Base-by-base conservation (phyloP, 345 rosid species). In the Crucihimalaya himalaica region DNA sequence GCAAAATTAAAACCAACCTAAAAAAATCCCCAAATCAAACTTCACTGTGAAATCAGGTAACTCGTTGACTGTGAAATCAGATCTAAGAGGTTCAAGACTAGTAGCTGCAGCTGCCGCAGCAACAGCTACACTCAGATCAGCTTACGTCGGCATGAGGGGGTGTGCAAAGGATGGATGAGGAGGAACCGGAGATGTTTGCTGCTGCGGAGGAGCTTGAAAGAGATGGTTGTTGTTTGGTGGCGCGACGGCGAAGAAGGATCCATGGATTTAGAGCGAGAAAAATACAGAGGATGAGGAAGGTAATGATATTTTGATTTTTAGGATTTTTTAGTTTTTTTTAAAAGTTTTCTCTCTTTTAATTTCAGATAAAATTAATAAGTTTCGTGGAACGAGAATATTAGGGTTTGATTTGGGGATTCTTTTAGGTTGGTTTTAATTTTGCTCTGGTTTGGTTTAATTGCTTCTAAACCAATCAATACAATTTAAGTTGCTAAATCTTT, bases 81-180 rank as follows among this genome's bases (percentile, higher is more conserved):
- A 80, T 80, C 82, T 83, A 59, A 77, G 66, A 39, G 52, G 72
- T 34, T 77, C 80, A 25, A 65, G 11, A 51, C 58, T 70, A 61
- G 79, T 21, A 40, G 73, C 43, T 0, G 43, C 45, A 9, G n/a
- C n/a, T n/a, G n/a, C n/a, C n/a, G 64, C 48, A 3, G 80, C 71
- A 27, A 74, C n/a, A 0, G 71, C 66, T 64, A 65, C 28, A 35
- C 27, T 57, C 6, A 27, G 70, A 27, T 15, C 48, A 71, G 69
- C 72, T 80, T 80, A 80, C 83, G 55, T 80, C 83, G 5, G 80
- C 40, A 72, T 80, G 75, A 34, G 80, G 77, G 83, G 83, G 23
- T 80, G 80, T 0, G 3, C 1, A 13, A 32, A 13, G 4, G 82
- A 6, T 5, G 60, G 77, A n/a, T 60, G 45, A 39, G 68, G 20